These are phyloP conservation scores for Verticillium klebahnii DNA, from an alignment of 2,329 filamentous ascomycete genomes.

Conservation along the genomic window DNA sequence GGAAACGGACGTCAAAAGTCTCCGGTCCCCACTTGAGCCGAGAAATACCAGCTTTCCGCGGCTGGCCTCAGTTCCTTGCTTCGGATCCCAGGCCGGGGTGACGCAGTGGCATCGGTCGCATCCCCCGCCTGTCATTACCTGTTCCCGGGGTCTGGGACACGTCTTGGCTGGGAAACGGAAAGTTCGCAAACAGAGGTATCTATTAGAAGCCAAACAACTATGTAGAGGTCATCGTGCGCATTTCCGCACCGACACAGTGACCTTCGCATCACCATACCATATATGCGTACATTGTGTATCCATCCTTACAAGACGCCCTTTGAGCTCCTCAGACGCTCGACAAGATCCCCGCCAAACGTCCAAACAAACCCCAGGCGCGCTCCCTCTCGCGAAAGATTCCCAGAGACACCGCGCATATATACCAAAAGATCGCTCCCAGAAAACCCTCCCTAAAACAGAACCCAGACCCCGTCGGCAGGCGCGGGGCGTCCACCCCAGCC, in stretches of 20 bases:
- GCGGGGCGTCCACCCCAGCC: neutral
- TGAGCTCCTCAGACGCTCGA: slow-evolving; percentile 20
- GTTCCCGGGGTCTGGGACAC: too few relatives aligned
- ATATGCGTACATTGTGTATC: neutral
- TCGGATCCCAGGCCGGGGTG: too few relatives aligned
- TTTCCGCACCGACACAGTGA: neutral
- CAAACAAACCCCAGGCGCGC: neutral
- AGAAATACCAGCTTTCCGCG: neutral
- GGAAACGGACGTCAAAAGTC: neutral
- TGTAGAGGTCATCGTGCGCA: neutral
- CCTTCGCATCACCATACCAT: neutral
- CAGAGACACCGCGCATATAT: neutral
- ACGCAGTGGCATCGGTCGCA: too few relatives aligned
- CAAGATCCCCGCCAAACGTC: neutral
- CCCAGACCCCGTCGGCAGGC: neutral
- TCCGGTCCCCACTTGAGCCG: neutral
- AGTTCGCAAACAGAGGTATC: neutral
- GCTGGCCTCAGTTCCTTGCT: neutral
- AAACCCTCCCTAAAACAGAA: neutral
- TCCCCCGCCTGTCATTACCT: too few relatives aligned
- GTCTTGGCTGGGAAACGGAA: too few relatives aligned
- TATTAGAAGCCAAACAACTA: neutral
- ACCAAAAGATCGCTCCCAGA: neutral
- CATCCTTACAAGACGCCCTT: neutral
- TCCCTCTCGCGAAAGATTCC: neutral